Evolutionary conservation across 768 basidiomycete species (phyloP).

Genomic region (Boletus coccyginus): DNA sequence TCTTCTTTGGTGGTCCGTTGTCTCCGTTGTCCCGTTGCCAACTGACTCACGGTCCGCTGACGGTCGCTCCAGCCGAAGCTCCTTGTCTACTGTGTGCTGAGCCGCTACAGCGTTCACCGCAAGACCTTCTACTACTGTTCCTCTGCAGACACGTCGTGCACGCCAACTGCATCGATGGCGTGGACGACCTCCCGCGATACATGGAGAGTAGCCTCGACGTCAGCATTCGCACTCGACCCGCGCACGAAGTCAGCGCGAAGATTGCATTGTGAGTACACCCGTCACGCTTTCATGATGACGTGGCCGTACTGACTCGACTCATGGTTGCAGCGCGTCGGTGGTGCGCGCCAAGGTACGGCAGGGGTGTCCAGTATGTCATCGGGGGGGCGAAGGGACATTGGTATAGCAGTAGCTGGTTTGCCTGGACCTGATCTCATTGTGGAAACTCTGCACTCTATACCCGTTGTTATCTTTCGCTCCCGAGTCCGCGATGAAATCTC

Average conservation of each 20-base stretch:
- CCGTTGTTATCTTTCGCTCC: background rate
- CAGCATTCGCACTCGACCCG: slow-evolving; percentile 36
- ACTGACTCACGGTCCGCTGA: background rate
- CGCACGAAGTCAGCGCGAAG: slow-evolving; percentile 57
- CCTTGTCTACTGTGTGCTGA: slow-evolving; percentile 66
- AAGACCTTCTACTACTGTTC: slow-evolving; percentile 69
- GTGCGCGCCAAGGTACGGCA: slow-evolving; percentile 60
- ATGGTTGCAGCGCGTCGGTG: slow-evolving; percentile 58
- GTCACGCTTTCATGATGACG: background rate
- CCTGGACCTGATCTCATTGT: slow-evolving; percentile 11
- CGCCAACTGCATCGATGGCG: slow-evolving; percentile 69
- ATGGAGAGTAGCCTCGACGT: slow-evolving; percentile 51
- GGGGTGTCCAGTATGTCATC: slow-evolving; percentile 78
- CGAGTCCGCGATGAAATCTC: background rate
- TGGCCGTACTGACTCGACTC: background rate
- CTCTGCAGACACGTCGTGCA: slow-evolving; percentile 90
- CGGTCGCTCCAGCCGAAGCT: slow-evolving; percentile 47
- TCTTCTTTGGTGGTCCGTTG: slow-evolving; percentile 67
- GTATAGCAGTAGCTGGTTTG: background rate
- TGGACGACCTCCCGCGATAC: slow-evolving; percentile 58
- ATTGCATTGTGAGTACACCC: slow-evolving; percentile 67
- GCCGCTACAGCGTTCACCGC: slow-evolving; percentile 54
- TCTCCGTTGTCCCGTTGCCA: background rate
- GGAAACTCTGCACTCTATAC: slow-evolving; percentile 14
- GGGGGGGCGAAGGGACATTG: slow-evolving; percentile 47